Base-by-base conservation (phyloP, 148 eudicot genomes). In the Dianthus caryophyllus region DNA sequence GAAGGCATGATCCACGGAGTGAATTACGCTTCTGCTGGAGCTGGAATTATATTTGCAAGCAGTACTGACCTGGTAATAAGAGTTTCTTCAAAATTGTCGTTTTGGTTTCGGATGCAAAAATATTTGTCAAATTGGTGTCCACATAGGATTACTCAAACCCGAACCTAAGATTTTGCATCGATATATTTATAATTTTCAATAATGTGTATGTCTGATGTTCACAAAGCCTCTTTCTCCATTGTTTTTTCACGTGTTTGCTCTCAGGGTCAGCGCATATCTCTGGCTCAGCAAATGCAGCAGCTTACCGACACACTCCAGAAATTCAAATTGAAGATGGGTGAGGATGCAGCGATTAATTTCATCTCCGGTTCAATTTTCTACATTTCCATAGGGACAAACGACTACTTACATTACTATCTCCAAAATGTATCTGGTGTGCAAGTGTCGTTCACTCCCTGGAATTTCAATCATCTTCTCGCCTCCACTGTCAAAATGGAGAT, bases 21-120 rank as follows among this genome's bases (percentile, higher is more conserved):
- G 68, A 93, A 93, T 73, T 93, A 90, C 73, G 98, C 98, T 61
- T 93, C 98, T 74, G 91, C 98, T 73, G 98, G 95, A 30, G 90
- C 97, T 73, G 97, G 97, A 43, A 90, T 93, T 20, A 88, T 93
- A 65, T 87, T 87, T 77, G 78, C 98, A 57, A 93, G 88, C 58
- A 95, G 98, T 48, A 81, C 90, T 52, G 97, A 93, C 78, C 70
- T 93, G 81, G 98, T 93, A 60, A 60, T n/a, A 29, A 29, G 76
- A 31, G 21, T 14, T n/a, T n/a, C n/a, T n/a, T n/a, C n/a, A n/a
- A n/a, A n/a, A n/a, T n/a, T n/a, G n/a, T n/a, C n/a, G n/a, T n/a
- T n/a, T n/a, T n/a, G n/a, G n/a, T n/a, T n/a, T n/a, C n/a, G n/a
- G n/a, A n/a, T n/a, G n/a, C n/a, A n/a, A n/a, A n/a, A n/a, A n/a